phyloP scores from a whole-genome alignment of 352 stramenopile species.

The Globisporangium canariense region DNA sequence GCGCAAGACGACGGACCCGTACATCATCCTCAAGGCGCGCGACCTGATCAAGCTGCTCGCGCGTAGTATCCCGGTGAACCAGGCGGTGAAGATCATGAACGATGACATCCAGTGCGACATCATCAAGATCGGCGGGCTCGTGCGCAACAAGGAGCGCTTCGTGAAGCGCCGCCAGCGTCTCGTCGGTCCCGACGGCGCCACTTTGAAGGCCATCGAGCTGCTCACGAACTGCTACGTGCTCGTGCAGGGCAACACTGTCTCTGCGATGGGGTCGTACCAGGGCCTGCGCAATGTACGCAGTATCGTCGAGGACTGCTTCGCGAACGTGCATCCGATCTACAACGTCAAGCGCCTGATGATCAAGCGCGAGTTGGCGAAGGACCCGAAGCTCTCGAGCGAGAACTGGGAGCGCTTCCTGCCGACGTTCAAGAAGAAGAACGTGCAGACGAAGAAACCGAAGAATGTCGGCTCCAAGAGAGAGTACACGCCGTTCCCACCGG shows the following conservation, averaged over 20 bases:
- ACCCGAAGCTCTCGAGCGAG: slow-evolving; percentile 95
- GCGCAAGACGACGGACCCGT: slow-evolving; percentile 95
- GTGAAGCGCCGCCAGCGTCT: slow-evolving; percentile 98
- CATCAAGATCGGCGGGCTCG: slow-evolving; percentile 99
- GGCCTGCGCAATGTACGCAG: slow-evolving; percentile 94
- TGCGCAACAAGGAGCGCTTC: slow-evolving; percentile 99
- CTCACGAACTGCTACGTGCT: slow-evolving; percentile 99
- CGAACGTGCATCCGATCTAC: slow-evolving; percentile 99
- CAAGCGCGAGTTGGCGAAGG: slow-evolving; percentile 98
- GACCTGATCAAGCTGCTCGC: slow-evolving; percentile 99
- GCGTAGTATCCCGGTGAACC: slow-evolving; percentile 95
- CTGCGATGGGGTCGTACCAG: slow-evolving; percentile 83
- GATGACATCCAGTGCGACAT: slow-evolving; percentile 99
- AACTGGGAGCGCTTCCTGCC: slow-evolving; percentile 99
- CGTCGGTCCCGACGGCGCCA: slow-evolving; percentile 97
- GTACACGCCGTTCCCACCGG: slow-evolving; percentile 99
- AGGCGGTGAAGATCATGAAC: slow-evolving; percentile 96
- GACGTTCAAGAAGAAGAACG: slow-evolving; percentile 99
- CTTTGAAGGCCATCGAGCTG: slow-evolving; percentile 97
- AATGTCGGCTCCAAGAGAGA: slow-evolving; percentile 90
- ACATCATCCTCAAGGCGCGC: slow-evolving; percentile 98
- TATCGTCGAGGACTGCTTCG: slow-evolving; percentile 99
- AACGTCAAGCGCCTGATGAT: slow-evolving; percentile 99
- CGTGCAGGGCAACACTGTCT: slow-evolving; percentile 98
- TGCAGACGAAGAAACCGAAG: slow-evolving; percentile 94